Evolutionary conservation across 805 yeast species (phyloP), one percentile per base, ranked within the genome.

Genomic region (Kluyveromyces lactis): DNA sequence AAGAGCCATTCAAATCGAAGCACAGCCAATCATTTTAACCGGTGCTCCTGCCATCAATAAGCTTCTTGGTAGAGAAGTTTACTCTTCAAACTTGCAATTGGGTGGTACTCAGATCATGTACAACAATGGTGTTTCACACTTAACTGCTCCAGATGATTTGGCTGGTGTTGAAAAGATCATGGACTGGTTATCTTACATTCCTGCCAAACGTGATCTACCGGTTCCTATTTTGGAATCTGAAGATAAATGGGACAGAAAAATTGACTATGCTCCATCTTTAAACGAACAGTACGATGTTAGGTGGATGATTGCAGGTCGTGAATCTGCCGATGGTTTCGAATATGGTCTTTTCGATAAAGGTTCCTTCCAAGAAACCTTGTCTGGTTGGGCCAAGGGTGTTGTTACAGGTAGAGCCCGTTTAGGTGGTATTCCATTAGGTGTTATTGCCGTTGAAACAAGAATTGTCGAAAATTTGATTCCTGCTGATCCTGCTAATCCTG

Each of bases 51-150:
- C 98, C 42, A 86, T 92, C 63, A 92, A 92, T 74, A 92, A 94
- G 67, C 71, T 94, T 51, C 73, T 92, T 50, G 99, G 99, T 54
- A 79, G 95, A 58, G 97, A 94, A 63, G 98, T 92, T 41, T 92
- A 92, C 66, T 78, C 95, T 39, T 89, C 97, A 21, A 92, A 92
- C 72, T 72, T 92, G 65, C 99, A 92, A 71, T 77, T 92, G 43
- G 99, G 99, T 70, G 99, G 99, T 64, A 92, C 98, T 42, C 97
- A 90, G 66, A 89, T 92, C 60, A 92, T 92, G 99, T 86, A 87
- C 79, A 77, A 75, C 55, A 92, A 92, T 60, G 99, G 99, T 80
- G 97, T 92, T 49, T 86, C 97, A 36, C 99, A 92, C 62, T 70
- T 92, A 62, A 92, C 97, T 49, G 98, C 97, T n/a, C 67, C 78